Percentiles rank a stretch among this genome's conserved stretches.
phyloP scores from a whole-genome alignment of 2,329 filamentous ascomycete genomes.

The Beauveria asiatica region DNA sequence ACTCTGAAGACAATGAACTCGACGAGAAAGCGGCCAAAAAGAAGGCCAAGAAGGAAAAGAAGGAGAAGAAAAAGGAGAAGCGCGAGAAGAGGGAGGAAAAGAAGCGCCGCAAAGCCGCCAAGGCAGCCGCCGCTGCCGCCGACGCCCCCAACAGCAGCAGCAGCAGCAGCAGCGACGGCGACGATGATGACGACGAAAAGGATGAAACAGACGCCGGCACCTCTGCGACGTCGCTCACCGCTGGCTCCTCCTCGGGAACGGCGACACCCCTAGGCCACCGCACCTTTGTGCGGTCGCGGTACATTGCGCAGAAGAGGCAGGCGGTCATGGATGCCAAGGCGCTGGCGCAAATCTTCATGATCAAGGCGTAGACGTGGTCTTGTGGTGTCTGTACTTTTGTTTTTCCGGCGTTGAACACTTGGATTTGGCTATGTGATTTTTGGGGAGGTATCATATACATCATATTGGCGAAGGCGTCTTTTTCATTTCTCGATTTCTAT shows the following conservation, averaged over 20 bases:
- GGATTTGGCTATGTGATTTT: neutral
- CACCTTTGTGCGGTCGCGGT: conserved; percentile 67
- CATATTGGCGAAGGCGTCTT: conserved; percentile 2
- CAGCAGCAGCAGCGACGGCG: neutral
- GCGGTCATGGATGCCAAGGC: conserved; percentile 74
- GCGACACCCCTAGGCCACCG: conserved; percentile 46
- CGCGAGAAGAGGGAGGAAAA: conserved; percentile 44
- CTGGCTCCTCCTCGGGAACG: conserved; percentile 27
- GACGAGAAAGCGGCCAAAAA: conserved; percentile 18
- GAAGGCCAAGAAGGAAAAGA: conserved; percentile 20
- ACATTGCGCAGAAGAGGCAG: conserved; percentile 82
- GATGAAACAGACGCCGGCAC: conserved; percentile 20
- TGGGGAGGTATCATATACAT: neutral
- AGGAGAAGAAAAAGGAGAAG: conserved; percentile 32
- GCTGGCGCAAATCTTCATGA: conserved; percentile 77
- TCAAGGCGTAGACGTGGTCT: conserved; percentile 37
- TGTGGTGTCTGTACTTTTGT: neutral
- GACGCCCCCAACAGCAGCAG: conserved; percentile 15
- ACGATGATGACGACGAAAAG: conserved; percentile 18
- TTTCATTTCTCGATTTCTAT: neutral
- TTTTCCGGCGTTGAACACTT: neutral
- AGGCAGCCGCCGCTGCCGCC: conserved; percentile 18
- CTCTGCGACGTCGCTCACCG: conserved; percentile 26
- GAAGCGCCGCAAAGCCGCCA: conserved; percentile 29
- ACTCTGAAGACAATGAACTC: conserved; percentile 17